Base-by-base conservation (phyloP, 371 early-diverging fungal genomes). In the Rhizopus delemar region DNA sequence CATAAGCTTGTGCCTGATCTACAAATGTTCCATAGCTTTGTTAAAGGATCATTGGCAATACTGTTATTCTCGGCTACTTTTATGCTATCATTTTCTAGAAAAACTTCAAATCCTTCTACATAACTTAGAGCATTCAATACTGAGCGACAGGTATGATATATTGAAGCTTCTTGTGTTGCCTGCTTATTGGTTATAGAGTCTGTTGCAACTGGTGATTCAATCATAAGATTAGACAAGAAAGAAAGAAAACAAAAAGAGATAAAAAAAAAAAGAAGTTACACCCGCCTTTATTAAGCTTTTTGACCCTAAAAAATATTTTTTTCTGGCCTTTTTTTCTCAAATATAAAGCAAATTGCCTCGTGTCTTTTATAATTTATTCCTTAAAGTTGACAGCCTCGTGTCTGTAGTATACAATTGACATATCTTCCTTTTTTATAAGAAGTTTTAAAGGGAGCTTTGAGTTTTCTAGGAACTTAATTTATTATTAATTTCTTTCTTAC, bases 1-100 rank as follows among this genome's bases (percentile, higher is more conserved):
- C 91, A 92, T 32, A 98, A 83, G 52, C 93, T 90, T 8, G 88
- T 82, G 5, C 97, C 98, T 55, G 93, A 83, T 33, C 93, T 86
- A 74, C 94, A 93, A 53, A 92, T 89, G 51, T 82, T 74, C 94
- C 94, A 96, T 52, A 98, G 80, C 46, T 91, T 83, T 59, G 83
- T 86, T 50, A 95, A 83, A 29, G 96, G 96, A 66, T 95, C 93
- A 52, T 50, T 62, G 64, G 58, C 62, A 7, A 49, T 57, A 39
- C 45, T 43, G 46, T 32, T 34, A 32, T 59, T 41, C 48, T 48
- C 33, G 29, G 51, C 22, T 22, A 22, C 0, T 22, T 22, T 22
- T 22, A 22, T 22, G 22, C 22, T 22, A 22, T 22, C 22, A 2
- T 22, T 50, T 13, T 35, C 51, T 36, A 87, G 65, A 69, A 79